These are phyloP conservation scores for Calonectria hawksworthii DNA, from an alignment of 2,329 filamentous ascomycete genomes.

Conservation along the genomic window DNA sequence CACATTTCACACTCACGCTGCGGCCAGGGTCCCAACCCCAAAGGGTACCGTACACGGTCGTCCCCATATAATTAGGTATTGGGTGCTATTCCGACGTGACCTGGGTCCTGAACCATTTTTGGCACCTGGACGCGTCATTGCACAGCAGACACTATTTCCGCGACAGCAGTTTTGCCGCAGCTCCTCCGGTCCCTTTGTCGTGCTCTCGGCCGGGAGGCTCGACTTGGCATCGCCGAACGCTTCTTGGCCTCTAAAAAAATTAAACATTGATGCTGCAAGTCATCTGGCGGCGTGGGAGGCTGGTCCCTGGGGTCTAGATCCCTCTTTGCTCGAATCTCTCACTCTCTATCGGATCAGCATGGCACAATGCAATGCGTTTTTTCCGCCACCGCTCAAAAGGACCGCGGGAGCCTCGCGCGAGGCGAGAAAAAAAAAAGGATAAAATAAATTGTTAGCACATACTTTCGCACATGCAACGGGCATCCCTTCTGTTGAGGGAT, in stretches of 20 bases:
- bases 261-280: slow-evolving; percentile 18
- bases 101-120: slow-evolving; percentile 1
- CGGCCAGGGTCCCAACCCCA: not conserved
- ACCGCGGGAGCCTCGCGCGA: not conserved
- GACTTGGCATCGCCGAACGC: slow-evolving; percentile 15
- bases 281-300: slow-evolving; percentile 7
- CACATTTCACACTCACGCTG: not conserved
- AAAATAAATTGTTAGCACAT: not conserved
- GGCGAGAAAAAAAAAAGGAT: not conserved
- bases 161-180: not conserved
- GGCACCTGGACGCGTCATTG: slow-evolving; percentile 5
- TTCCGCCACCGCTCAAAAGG: not conserved
- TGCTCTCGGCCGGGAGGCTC: slow-evolving; percentile 27
- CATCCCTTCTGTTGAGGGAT: slow-evolving; percentile 12
- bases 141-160: slow-evolving; percentile 6
- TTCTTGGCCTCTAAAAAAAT: slow-evolving; percentile 9
- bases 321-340: not conserved
- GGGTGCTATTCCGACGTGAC: not conserved
- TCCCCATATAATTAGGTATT: slow-evolving; percentile 10
- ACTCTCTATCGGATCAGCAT: not conserved
- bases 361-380: not conserved
- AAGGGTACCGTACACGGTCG: not conserved
- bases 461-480: not conserved
- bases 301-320: slow-evolving; percentile 8
- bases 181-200: slow-evolving; percentile 8